Base-by-base conservation (phyloP, 805 yeast species). In the Ogataea trehaloabstinens region DNA sequence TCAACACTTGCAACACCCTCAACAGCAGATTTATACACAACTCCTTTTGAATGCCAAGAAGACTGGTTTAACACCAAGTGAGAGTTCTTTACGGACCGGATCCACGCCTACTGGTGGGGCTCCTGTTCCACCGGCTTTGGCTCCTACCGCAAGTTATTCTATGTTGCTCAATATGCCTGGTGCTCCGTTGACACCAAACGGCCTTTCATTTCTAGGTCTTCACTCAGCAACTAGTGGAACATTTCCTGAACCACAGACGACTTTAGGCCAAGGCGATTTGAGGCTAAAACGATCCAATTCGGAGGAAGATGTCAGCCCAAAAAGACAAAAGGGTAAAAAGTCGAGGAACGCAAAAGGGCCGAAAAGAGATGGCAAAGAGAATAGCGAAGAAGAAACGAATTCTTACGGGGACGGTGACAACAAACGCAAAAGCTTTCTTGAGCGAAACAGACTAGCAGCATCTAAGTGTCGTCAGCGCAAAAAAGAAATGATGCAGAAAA, bases 401-500 rank as follows among this genome's bases (percentile, higher is more conserved):
- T 20, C 40, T 4, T 41, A 43, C 3, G 39, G 71, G 65, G 48
- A 80, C 46, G 95, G 84, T 49, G 80, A 13, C 22, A 13, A 82
- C 53, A 88, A 85, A 55, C 75, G 97, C 18, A 78, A 78, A 55
- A 80, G 74, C 51, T 91, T 91, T 51, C 63, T 93, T 46, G 99
- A 93, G 59, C 73, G 98, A 51, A 93, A 93, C 61, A 72, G 99
- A 42, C 80, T 91, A 10, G 99, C 99, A 0, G 99, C 99, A 0
- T 82, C 95, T n/a, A 90, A 89, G 58, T 93, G 98, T 68, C 78
- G 99, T 46, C 95, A 85, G 64, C 76, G 98, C 22, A 93, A 93
- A 71, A 93, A 93, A 67, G 88, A 86, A 58, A 82, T 84, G 70
- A 76, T 89, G 24, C 80, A 77, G 41, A 84, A 82, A 50, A 82